Evolutionary conservation across 768 basidiomycete species (phyloP), one percentile per base, ranked within the genome.

Genomic region (Pleurotus citrinopileatus): DNA sequence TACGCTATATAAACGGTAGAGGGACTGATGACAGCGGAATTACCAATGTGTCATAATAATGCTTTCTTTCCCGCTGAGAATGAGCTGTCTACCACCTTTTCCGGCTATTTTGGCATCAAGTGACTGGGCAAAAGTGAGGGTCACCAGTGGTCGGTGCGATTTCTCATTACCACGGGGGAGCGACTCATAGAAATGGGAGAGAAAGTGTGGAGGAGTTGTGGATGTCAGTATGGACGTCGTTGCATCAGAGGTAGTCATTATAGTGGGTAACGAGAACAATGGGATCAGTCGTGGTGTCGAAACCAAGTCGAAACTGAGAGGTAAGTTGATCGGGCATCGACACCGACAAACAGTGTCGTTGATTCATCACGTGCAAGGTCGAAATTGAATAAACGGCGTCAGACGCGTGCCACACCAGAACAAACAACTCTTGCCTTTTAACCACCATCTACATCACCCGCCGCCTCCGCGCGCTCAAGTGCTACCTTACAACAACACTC

Each of bases 31-130:
- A 34, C 10, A 10, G 32, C 9, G 32, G 32, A n/a, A 9, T 57
- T 62, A 93, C 94, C 91, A 90, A 68, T 98, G 96, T 9, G 96
- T 98, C 88, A 99, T 92, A 37, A 81, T 59, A 86, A 95, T 87
- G 67, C 89, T 93, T 62, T 97, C 90, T 42, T 75, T 70, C 5
- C 96, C 91, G 60, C 92, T 94, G 34, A 99, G 74, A 26, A 80
- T 78, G 29, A 99, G 80, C 71, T 94, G 94, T 53, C 71, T 73
- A 9, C 92, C 86, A 6, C 75, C 73, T 4, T 70, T 69, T 2
- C 90, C 93, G 0, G 93, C 92, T 53, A 98, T 97, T 68, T 93
- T 81, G 23, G 84, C 91, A 70, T 99, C 90, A 51, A 91, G 70
- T 2, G 91, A 92, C 64, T 93, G 90, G 2, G 91, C 91, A 63